Evolutionary conservation across 495 filamentous ascomycete genomes (phyloP), one percentile per base, ranked within the genome.

Genomic region (Hyaloscypha bicolor): DNA sequence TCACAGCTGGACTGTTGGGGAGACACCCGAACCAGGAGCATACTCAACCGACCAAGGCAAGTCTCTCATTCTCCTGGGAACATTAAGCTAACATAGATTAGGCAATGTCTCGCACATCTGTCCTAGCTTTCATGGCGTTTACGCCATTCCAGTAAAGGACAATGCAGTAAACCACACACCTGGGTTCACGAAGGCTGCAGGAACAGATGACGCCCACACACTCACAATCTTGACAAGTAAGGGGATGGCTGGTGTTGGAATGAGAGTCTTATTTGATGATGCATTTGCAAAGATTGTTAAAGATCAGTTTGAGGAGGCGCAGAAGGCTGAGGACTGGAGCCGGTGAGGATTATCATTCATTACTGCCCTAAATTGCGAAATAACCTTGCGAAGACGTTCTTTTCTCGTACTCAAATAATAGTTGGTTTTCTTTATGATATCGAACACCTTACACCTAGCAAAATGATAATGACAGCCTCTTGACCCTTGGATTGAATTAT

Each of bases 91-190:
- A 53, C 1, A 35, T 51, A 72, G 80, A 22, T 76, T 79, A 86
- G 86, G 85, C 0, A 84, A 88, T 61, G 85, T 88, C 1, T 83
- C 82, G 9, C 83, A 87, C 45, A 76, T 79, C 58, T 79, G 85
- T 22, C 86, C 86, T 4, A 81, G 83, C 2, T 86, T 88, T 74
- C 86, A 88, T 66, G 84, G 82, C 1, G 77, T 79, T 0, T 87
- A 87, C 71, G 79, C 77, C 25, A 86, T 88, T 56, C 75, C 74
- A 1, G 76, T 83, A 0, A 74, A 79, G 48, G 77, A 81, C 6
- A 76, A 77, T 55, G 71, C 76, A 31, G 79, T 80, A 29, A 85
- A 86, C 52, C 85, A 88, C 67, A 87, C 82, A 0, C 81, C 81
- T 11, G 76, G 80, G 19, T 88, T 88, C 66, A 79, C 84, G 0